These are phyloP conservation scores for Cucurbita maxima DNA, from an alignment of 306 rosid species.

Conservation along the genomic window DNA sequence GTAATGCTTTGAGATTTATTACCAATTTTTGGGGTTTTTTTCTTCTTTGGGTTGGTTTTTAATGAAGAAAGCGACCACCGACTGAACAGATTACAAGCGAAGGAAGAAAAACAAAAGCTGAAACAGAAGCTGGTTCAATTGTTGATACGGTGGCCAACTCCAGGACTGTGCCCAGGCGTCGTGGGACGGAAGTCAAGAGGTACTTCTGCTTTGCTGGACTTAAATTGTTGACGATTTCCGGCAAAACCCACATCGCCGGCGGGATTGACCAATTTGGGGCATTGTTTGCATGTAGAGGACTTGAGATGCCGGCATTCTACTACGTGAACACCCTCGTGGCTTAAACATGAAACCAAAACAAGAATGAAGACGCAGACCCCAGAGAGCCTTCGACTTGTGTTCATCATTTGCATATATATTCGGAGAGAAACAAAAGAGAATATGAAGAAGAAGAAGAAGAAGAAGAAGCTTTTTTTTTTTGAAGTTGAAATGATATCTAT, in stretches of 20 bases:
- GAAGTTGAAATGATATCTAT: not conserved
- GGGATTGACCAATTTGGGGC: not conserved
- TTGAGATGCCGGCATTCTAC: constrained; percentile 38
- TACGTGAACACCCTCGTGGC: constrained; percentile 16
- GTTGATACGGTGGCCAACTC: constrained; percentile 32
- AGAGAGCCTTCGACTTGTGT: constrained; percentile 6
- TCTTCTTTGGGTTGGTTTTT: not conserved
- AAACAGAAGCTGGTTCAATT: constrained; percentile 2
- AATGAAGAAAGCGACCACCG: not conserved
- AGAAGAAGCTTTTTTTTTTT: not conserved
- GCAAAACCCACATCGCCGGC: not conserved
- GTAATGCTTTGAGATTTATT: not conserved
- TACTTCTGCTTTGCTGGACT: constrained; percentile 10
- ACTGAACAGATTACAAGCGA: not conserved
- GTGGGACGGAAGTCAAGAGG: constrained; percentile 33
- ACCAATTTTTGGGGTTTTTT: not conserved
- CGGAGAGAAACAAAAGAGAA: not conserved
- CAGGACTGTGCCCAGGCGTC: constrained; percentile 38
- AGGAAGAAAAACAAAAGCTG: not conserved
- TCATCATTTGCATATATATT: constrained; percentile 9
- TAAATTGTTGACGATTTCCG: not conserved
- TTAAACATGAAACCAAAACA: constrained; percentile 18
- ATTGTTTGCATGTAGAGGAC: constrained; percentile 7
- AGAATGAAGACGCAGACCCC: constrained; percentile 17
- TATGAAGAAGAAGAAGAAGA: too few species aligned